Percentiles rank a stretch among this genome's conserved stretches.
Evolutionary conservation across 23 red algal genomes (phyloP).

Genomic region (Pyropia haitanensis): DNA sequence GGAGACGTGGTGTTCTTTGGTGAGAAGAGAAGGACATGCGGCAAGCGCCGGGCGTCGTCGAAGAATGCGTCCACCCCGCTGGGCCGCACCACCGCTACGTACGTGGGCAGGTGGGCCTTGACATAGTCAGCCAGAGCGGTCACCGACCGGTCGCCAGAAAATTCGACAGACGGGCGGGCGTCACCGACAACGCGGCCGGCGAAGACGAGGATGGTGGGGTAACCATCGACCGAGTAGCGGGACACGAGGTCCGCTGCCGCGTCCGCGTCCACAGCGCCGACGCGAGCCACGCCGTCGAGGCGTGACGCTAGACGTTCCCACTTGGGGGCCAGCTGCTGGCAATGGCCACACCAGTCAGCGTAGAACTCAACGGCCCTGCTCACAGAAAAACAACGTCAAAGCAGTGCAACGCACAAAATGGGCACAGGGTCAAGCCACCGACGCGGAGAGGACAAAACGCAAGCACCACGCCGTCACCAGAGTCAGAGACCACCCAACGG

Average conservation of each 20-base stretch:
- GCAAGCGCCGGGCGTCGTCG: conserved; percentile 43
- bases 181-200: conserved; percentile 15
- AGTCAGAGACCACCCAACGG: not conserved
- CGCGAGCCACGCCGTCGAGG: conserved; percentile 57
- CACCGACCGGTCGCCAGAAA: conserved; percentile 49
- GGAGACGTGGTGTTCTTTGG: conserved; percentile 46
- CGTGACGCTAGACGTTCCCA: conserved; percentile 61
- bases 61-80: conserved; percentile 74
- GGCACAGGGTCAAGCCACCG: too few relatives aligned
- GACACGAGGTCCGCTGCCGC: conserved; percentile 47
- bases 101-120: conserved; percentile 50
- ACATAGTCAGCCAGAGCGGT: conserved; percentile 52
- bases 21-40: conserved; percentile 86
- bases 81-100: conserved; percentile 53
- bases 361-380: conserved; percentile 74
- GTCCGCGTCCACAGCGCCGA: conserved; percentile 80
- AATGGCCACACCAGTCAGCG: conserved; percentile 98
- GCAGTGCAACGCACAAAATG: too few relatives aligned
- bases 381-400: too few relatives aligned
- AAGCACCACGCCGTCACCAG: too few relatives aligned
- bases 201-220: conserved; percentile 86
- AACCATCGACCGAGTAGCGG: conserved; percentile 63
- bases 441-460: too few relatives aligned
- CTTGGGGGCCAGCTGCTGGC: conserved; percentile 48
- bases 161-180: conserved; percentile 48